phyloP scores from a whole-genome alignment of 495 filamentous ascomycete genomes.

The Tuber indicum region DNA sequence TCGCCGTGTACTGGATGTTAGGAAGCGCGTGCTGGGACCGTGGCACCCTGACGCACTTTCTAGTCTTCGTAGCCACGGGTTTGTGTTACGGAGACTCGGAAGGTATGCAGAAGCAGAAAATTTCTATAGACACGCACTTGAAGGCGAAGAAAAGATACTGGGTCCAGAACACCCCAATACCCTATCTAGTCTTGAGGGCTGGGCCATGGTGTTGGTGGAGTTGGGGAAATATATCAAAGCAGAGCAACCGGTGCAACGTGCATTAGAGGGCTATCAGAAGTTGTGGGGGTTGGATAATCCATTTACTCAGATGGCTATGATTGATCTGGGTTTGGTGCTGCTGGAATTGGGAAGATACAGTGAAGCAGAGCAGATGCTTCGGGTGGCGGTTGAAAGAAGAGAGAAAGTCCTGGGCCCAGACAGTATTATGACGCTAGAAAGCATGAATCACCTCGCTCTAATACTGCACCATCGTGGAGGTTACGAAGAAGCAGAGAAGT shows the following conservation, averaged over 20 bases:
- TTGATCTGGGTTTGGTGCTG: conserved; percentile 28
- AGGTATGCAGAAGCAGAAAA: conserved; percentile 41
- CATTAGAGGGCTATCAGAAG: background rate
- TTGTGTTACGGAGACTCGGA: conserved; percentile 27
- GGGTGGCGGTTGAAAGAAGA: conserved; percentile 14
- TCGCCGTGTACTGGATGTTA: conserved; percentile 19
- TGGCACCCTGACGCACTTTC: background rate
- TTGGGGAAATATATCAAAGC: conserved; percentile 42
- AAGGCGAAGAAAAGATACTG: conserved; percentile 35
- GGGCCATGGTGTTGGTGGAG: conserved; percentile 36
- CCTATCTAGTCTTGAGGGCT: conserved; percentile 40
- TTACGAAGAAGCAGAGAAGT: conserved; percentile 43
- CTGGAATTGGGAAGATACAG: conserved; percentile 12
- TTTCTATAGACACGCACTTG: conserved; percentile 24
- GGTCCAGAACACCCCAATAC: conserved; percentile 40
- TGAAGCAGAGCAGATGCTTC: conserved; percentile 39
- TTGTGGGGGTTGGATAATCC: background rate
- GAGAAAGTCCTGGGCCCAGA: conserved; percentile 37
- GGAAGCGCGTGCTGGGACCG: conserved; percentile 35
- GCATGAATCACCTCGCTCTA: conserved; percentile 35
- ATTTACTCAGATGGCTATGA: conserved; percentile 30
- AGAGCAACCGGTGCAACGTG: conserved; percentile 17
- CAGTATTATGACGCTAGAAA: conserved; percentile 40
- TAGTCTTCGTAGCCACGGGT: background rate
- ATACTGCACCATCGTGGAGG: conserved; percentile 38